Conservation (phyloP, 495 filamentous ascomycete species). For the Neurospora sp. region DNA sequence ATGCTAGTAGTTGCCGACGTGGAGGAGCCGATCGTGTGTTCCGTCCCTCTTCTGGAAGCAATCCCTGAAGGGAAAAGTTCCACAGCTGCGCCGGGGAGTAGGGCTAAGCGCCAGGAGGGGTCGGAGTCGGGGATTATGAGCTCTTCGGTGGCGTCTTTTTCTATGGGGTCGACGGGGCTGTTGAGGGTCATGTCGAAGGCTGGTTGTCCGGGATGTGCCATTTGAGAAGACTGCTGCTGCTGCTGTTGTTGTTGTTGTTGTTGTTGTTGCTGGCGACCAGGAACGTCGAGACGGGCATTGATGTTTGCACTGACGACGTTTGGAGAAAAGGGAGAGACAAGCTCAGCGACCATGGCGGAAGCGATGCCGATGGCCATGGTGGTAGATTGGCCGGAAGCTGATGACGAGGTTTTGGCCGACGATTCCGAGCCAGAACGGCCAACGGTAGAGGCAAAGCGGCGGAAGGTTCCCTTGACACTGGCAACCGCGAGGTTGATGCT, state of each 20-base stretch:
- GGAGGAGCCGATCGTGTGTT: neutral
- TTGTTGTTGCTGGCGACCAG: neutral
- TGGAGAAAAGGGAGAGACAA: slow-evolving; percentile 14
- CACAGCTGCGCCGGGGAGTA: neutral
- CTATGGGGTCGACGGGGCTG: neutral
- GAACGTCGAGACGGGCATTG: neutral
- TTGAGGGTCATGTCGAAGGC: neutral
- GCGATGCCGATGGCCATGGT: slow-evolving; percentile 16
- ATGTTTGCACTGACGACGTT: slow-evolving; percentile 4
- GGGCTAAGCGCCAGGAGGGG: neutral
- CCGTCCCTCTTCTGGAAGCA: neutral
- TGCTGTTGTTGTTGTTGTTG: neutral
- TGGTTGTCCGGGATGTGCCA: neutral
- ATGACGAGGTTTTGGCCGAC: slow-evolving; percentile 1
- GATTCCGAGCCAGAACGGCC: slow-evolving; percentile 6
- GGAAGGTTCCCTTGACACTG: slow-evolving; percentile 12
- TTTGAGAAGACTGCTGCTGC: neutral
- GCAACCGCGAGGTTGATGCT: slow-evolving; percentile 17
- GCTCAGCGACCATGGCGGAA: slow-evolving; percentile 17
- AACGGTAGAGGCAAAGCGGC: slow-evolving; percentile 23
- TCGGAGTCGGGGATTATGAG: neutral
- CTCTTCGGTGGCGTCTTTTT: neutral
- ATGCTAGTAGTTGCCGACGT: neutral
- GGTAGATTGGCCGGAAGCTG: neutral
- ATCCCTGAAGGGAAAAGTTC: neutral